Evolutionary conservation across 2,329 filamentous ascomycete species (phyloP).

Genomic region (Xylogone sp.): DNA sequence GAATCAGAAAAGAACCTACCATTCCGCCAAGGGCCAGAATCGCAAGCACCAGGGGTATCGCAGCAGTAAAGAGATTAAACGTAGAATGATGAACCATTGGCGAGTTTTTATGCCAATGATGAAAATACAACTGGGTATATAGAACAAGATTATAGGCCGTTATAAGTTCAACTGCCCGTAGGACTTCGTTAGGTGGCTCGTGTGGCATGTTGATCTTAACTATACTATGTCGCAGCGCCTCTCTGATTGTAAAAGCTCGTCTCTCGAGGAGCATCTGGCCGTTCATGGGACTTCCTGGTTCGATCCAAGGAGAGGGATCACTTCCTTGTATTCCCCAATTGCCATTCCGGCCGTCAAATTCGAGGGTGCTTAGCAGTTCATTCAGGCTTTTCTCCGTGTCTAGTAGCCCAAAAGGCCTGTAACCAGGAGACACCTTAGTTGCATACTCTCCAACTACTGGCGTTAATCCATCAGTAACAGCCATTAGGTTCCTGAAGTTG

Average conservation of each 20-base stretch:
- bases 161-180: constrained; percentile 23
- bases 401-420: constrained; percentile 9
- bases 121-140: constrained; percentile 26
- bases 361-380: constrained; percentile 19
- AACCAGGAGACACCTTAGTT: background rate
- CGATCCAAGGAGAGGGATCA: background rate
- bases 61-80: constrained; percentile 24
- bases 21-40: constrained; percentile 27
- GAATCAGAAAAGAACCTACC: constrained; percentile 18
- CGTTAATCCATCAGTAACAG: background rate
- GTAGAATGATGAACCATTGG: constrained; percentile 26
- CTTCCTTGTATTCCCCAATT: background rate
- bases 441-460: background rate
- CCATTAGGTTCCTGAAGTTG: constrained; percentile 8
- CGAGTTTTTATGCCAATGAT: constrained; percentile 28
- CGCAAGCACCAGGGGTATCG: constrained; percentile 24
- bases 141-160: constrained; percentile 19
- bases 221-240: constrained; percentile 23
- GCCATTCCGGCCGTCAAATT: constrained; percentile 12
- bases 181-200: constrained; percentile 16
- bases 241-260: constrained; percentile 22
- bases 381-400: constrained; percentile 16
- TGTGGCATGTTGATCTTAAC: constrained; percentile 15
- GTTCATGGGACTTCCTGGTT: background rate
- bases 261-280: constrained; percentile 15